These are phyloP conservation scores for Cadophora luteo-olivacea DNA, from an alignment of 2,329 filamentous ascomycete genomes.

Conservation along the genomic window DNA sequence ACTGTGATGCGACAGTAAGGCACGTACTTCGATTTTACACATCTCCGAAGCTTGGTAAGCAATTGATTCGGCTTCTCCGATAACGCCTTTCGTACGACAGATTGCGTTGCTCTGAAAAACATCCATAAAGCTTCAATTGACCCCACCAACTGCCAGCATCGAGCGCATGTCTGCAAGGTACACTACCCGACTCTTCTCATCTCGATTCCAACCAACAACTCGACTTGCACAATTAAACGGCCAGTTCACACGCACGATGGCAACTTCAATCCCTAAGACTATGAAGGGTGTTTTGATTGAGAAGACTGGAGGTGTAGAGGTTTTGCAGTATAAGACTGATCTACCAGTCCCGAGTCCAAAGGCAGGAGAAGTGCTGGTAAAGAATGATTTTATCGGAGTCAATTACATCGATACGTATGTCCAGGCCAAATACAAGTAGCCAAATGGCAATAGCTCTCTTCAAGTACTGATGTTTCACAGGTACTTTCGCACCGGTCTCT, in stretches of 20 bases:
- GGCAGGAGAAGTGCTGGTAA: conserved; percentile 78
- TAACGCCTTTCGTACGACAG: conserved; percentile 5
- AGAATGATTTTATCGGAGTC: conserved; percentile 80
- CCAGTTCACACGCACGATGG: conserved; percentile 30
- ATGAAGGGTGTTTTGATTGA: conserved; percentile 74
- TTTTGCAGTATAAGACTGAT: conserved; percentile 73
- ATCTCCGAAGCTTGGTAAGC: conserved; percentile 16
- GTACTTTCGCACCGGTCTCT: conserved; percentile 88
- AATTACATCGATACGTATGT: conserved; percentile 91
- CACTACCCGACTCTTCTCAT: conserved; percentile 19
- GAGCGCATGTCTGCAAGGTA: conserved; percentile 25
- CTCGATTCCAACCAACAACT: conserved; percentile 16
- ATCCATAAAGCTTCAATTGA: not conserved
- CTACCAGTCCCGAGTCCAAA: conserved; percentile 72
- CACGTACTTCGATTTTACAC: not conserved
- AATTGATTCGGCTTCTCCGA: conserved; percentile 5
- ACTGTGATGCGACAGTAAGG: no score
- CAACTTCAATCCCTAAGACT: conserved; percentile 34
- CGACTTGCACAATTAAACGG: conserved; percentile 25
- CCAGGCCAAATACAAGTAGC: no score
- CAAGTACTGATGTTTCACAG: conserved; percentile 46
- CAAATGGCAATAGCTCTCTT: no score
- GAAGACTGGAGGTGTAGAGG: conserved; percentile 74
- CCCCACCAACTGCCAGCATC: not conserved
- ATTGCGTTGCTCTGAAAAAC: not conserved